These are phyloP conservation scores for Aurantiochytrium sp. DNA, from an alignment of 108 stramenopile species.

Conservation along the genomic window DNA sequence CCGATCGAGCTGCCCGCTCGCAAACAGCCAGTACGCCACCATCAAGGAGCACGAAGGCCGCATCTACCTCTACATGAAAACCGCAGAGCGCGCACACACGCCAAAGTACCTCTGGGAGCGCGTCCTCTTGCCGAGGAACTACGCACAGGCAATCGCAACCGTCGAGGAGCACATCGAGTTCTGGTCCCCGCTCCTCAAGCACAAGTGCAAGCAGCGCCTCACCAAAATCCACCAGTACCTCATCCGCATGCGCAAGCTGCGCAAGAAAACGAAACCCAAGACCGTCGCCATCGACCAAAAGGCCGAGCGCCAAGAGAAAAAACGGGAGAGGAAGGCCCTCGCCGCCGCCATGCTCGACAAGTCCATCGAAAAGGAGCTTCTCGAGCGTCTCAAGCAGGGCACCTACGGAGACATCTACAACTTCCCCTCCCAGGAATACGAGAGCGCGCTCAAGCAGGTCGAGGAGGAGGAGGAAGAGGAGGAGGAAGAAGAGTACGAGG, in stretches of 20 bases:
- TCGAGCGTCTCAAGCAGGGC: conserved; percentile 84
- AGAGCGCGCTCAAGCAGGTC: conserved; percentile 69
- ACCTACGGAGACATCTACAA: conserved; percentile 96
- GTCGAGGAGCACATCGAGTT: conserved; percentile 86
- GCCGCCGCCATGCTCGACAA: conserved; percentile 82
- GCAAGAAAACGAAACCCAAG: conserved; percentile 78
- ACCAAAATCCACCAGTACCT: conserved; percentile 98
- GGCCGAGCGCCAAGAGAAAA: conserved; percentile 13
- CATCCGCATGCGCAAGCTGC: conserved; percentile 89
- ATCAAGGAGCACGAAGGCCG: conserved; percentile 87
- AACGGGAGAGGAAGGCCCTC: conserved; percentile 31
- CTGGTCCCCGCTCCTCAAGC: conserved; percentile 78
- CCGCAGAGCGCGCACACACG: conserved; percentile 89
- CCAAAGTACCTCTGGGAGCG: conserved; percentile 98
- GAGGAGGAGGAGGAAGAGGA: conserved; percentile 57
- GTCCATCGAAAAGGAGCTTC: conserved; percentile 85
- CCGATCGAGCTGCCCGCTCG: conserved; percentile 86
- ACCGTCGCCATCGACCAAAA: conserved; percentile 73
- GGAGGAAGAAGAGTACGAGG: conserved; percentile 53
- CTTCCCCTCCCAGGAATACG: conserved; percentile 79
- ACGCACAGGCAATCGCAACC: conserved; percentile 78
- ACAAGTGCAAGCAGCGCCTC: conserved; percentile 93
- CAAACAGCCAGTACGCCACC: conserved; percentile 93
- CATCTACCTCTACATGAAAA: conserved; percentile 87
- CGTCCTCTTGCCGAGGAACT: conserved; percentile 80